Percentiles rank a stretch among this genome's conserved stretches.
Conservation (phyloP, 1,139 yeast genomes). For the Debaryomycetaceae sp. region DNA sequence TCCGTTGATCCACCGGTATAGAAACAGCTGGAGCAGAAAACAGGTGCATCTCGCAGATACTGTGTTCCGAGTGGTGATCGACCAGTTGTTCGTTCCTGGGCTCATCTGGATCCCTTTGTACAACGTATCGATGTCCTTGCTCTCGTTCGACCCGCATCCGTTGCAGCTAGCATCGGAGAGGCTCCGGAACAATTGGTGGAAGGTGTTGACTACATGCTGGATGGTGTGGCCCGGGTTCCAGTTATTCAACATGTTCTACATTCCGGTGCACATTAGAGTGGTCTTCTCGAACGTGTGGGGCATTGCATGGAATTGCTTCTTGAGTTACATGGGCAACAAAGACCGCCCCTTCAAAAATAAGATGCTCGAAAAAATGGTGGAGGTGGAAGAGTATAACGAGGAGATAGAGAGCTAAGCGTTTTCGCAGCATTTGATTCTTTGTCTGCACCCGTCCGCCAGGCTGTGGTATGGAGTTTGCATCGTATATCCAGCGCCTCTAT, state of each 20-base stretch:
- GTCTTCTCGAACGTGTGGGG: conserved; percentile 40
- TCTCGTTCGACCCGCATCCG: conserved; percentile 39
- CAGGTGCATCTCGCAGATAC: conserved; percentile 29
- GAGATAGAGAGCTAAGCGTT: conserved; percentile 7
- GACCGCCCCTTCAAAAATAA: conserved; percentile 32
- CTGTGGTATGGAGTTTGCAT: too few relatives aligned
- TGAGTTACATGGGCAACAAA: conserved; percentile 42
- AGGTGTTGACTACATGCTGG: conserved; percentile 40
- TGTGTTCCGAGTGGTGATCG: conserved; percentile 33
- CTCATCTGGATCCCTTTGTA: conserved; percentile 46
- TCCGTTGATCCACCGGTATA: conserved; percentile 27
- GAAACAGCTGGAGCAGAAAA: conserved; percentile 12
- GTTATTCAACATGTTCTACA: conserved; percentile 32
- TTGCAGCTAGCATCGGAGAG: conserved; percentile 30
- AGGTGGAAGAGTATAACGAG: conserved; percentile 32
- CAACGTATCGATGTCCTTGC: conserved; percentile 36
- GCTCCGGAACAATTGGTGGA: conserved; percentile 41
- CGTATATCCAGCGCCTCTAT: too few relatives aligned
- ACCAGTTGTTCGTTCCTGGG: conserved; percentile 33
- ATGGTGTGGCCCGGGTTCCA: conserved; percentile 46
- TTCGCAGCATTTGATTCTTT: background rate
- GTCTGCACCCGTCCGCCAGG: too few relatives aligned
- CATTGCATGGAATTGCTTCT: conserved; percentile 44
- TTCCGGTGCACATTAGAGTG: conserved; percentile 41
- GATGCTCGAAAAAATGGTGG: conserved; percentile 37